phyloP scores from a whole-genome alignment of 2,329 filamentous ascomycete species.

The Dactylellina leptospora region DNA sequence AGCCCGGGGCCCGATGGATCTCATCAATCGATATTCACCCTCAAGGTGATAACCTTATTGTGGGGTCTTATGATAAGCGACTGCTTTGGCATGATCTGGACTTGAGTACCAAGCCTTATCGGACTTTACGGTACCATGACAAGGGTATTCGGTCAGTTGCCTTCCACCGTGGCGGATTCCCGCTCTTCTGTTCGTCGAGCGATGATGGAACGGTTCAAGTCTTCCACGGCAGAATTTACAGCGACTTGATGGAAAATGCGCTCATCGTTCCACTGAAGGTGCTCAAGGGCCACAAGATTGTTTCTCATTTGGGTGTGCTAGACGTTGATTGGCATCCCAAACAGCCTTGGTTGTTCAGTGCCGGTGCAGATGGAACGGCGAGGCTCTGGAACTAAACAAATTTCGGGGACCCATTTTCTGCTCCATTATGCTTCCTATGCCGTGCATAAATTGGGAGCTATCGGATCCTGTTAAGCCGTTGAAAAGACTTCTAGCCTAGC shows the following conservation, averaged over 20 bases:
- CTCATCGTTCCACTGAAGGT: slow-evolving; percentile 97
- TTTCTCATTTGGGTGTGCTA: slow-evolving; percentile 85
- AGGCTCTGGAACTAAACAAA: slow-evolving; percentile 74
- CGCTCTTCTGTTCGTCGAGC: slow-evolving; percentile 91
- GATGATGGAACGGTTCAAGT: slow-evolving; percentile 95
- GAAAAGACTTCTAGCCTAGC: slow-evolving; percentile 9
- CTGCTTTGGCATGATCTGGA: slow-evolving; percentile 97
- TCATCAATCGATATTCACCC: slow-evolving; percentile 93
- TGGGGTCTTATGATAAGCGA: slow-evolving; percentile 92
- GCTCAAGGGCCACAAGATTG: slow-evolving; percentile 86
- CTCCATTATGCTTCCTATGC: background rate
- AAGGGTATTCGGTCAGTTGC: slow-evolving; percentile 89
- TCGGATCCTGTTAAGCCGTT: slow-evolving; percentile 32
- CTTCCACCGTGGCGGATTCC: slow-evolving; percentile 81
- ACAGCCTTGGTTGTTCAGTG: slow-evolving; percentile 93
- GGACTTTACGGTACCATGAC: slow-evolving; percentile 92
- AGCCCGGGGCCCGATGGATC: slow-evolving; percentile 94
- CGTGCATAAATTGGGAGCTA: background rate
- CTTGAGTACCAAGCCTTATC: slow-evolving; percentile 87
- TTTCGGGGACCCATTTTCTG: slow-evolving; percentile 43
- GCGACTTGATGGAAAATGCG: slow-evolving; percentile 93
- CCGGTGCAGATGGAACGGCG: slow-evolving; percentile 91
- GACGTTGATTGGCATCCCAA: slow-evolving; percentile 95
- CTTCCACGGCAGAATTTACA: slow-evolving; percentile 95
- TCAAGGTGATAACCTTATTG: slow-evolving; percentile 90